Percentiles rank a stretch among this genome's conserved stretches.
phyloP scores from a whole-genome alignment of 768 basidiomycete genomes.

The Macrocybe gigantea region DNA sequence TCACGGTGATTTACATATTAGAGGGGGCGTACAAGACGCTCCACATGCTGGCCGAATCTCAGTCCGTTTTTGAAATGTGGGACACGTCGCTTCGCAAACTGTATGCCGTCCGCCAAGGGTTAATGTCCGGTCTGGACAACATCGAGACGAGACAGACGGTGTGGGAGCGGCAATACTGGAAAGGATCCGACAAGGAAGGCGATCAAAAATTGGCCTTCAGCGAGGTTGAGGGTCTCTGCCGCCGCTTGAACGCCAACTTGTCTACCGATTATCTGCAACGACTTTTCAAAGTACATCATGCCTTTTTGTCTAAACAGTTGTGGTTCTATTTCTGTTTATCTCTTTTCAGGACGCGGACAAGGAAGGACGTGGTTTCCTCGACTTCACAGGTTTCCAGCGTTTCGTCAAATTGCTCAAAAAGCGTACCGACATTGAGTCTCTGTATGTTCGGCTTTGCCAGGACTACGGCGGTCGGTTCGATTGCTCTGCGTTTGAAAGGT shows the following conservation, averaged over 20 bases:
- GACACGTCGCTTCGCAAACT: conserved; percentile 59
- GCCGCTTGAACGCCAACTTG: conserved; percentile 60
- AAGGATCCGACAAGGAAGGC: conserved; percentile 54
- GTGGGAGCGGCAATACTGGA: conserved; percentile 85
- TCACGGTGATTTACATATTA: conserved; percentile 80
- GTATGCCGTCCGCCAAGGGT: conserved; percentile 57
- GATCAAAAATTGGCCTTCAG: conserved; percentile 64
- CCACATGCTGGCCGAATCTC: conserved; percentile 72
- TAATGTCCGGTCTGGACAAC: conserved; percentile 64
- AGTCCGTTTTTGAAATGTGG: conserved; percentile 41
- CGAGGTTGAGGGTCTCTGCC: conserved; percentile 69
- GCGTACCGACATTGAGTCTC: conserved; percentile 72
- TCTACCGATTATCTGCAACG: conserved; percentile 45
- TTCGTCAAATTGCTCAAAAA: conserved; percentile 81
- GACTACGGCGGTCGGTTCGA: conserved; percentile 31
- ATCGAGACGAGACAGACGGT: conserved; percentile 58
- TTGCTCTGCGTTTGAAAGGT: conserved; percentile 34
- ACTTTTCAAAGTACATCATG: conserved; percentile 47
- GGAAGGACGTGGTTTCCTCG: conserved; percentile 49
- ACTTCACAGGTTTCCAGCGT: conserved; percentile 73
- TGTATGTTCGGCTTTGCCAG: conserved; percentile 42
- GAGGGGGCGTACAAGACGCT: conserved; percentile 79
- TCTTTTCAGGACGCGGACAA: conserved; percentile 55
- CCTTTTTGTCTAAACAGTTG: neutral
- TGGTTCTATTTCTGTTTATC: neutral